These are phyloP conservation scores for Cercospora sesami DNA, from an alignment of 2,329 filamentous ascomycete genomes.

Conservation along the genomic window DNA sequence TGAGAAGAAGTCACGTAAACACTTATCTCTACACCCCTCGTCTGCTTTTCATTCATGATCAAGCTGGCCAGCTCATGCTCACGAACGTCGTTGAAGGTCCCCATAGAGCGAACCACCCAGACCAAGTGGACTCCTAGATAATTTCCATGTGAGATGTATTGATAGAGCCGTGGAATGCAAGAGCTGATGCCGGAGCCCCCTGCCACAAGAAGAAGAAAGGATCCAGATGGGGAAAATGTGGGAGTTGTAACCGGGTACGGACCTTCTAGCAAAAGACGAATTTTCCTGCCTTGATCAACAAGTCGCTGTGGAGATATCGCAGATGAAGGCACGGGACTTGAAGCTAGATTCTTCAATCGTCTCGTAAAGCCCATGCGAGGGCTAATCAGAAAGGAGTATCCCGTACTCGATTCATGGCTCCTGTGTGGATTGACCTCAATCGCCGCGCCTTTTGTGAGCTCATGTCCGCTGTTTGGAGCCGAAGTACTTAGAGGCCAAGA, in stretches of 20 bases:
- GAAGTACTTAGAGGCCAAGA: slow-evolving; percentile 18
- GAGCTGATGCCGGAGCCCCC: slow-evolving; percentile 17
- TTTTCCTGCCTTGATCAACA: not conserved
- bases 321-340: slow-evolving; percentile 5
- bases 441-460: not conserved
- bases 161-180: slow-evolving; percentile 8
- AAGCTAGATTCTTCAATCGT: slow-evolving; percentile 39
- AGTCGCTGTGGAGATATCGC: slow-evolving; percentile 12
- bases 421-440: slow-evolving; percentile 15
- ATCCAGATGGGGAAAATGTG: slow-evolving; percentile 9
- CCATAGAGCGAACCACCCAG: slow-evolving; percentile 7
- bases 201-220: slow-evolving; percentile 8
- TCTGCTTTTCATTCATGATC: not conserved
- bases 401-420: not conserved
- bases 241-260: slow-evolving; percentile 8
- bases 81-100: slow-evolving; percentile 11
- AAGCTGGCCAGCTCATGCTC: slow-evolving; percentile 12
- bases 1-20: not conserved
- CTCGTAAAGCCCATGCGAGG: slow-evolving; percentile 54
- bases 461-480: not conserved
- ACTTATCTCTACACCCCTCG: not conserved
- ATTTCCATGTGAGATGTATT: not conserved
- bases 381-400: slow-evolving; percentile 51
- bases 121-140: slow-evolving; percentile 3
- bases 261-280: slow-evolving; percentile 17